A percentile compares a stretch with the other conserved stretches of the same genome.
phyloP scores from a whole-genome alignment of 2,329 filamentous ascomycete species.

The Emericellopsis atlantica region DNA sequence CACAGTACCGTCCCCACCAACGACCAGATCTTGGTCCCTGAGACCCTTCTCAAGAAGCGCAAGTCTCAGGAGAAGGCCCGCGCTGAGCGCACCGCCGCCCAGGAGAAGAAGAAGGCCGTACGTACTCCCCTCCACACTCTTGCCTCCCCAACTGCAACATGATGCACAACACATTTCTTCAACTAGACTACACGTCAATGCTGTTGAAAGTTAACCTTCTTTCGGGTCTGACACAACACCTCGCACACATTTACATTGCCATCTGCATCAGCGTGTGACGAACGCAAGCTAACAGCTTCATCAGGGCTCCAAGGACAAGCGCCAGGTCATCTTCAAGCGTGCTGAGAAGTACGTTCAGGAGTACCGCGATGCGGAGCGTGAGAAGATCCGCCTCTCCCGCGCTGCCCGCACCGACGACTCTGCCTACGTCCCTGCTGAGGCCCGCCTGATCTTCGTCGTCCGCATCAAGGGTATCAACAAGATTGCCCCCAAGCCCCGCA shows the following conservation, averaged over 20 bases:
- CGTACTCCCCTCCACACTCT: conserved; percentile 30
- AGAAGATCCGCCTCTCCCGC: conserved; percentile 90
- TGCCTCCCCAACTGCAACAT: conserved; percentile 32
- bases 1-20: conserved; percentile 79
- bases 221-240: conserved; percentile 78
- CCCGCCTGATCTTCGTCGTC: conserved; percentile 94
- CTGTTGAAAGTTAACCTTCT: conserved; percentile 98
- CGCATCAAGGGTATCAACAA: conserved; percentile 99
- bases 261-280: conserved; percentile 3
- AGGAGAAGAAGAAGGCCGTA: conserved; percentile 85
- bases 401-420: conserved; percentile 83
- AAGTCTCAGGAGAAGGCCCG: conserved; percentile 99
- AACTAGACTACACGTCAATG: conserved; percentile 95
- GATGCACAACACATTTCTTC: conserved; percentile 78
- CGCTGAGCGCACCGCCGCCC: conserved; percentile 69
- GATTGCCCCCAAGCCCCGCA: conserved; percentile 99
- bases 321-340: conserved; percentile 97
- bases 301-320: conserved; percentile 98
- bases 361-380: conserved; percentile 95
- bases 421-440: conserved; percentile 89
- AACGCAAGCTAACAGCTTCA: conserved; percentile 21
- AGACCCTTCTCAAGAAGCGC: conserved; percentile 99
- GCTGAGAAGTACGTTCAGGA: conserved; percentile 99
- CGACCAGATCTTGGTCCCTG: conserved; percentile 92
- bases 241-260: conserved; percentile 6